Evolutionary conservation across 805 yeast species (phyloP), one percentile per base, ranked within the genome.

Genomic region (Cyberlindnera samutprakarnensis): DNA sequence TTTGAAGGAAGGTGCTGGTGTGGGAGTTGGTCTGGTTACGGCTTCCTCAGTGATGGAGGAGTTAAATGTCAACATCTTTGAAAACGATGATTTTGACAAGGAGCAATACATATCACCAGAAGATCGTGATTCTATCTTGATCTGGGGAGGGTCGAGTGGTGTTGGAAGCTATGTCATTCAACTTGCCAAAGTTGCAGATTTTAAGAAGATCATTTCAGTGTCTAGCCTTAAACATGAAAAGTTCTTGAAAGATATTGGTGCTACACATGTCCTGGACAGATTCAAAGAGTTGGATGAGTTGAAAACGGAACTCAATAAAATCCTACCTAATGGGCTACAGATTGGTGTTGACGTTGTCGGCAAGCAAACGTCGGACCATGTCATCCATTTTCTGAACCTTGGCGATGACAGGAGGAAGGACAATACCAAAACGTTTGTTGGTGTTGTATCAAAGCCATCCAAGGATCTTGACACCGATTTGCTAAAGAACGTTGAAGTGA

Each of bases 111-210:
- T 34, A 10, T 31, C 30, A 27, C 31, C 5, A 28, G 30, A 30
- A 19, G 42, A 32, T n/a, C 23, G 37, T 28, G 38, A 40, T 12
- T 43, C 53, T 21, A 32, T 62, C 10, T 34, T 64, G 6, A 52
- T 67, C n/a, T 67, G 72, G 72, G 72, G 72, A 23, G 72, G 68
- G 4, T 58, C 68, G 5, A 62, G 70, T 15, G 66, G 65, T 22
- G 70, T 67, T 25, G 72, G 71, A 1, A 46, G 64, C 6, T 66
- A 62, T 38, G 46, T 60, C 10, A 54, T 62, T 11, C 72, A 67
- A 41, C 37, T 66, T 23, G 68, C 70, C 2, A 63, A 51, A 32
- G 41, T 59, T 19, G 56, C 62, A 13, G 63, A 62, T 3, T 54
- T 65, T 24, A 33, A 48, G 14, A 56, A 53, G 15, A 65, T 66